Percentiles rank a stretch among this genome's conserved stretches.
Conservation (phyloP, 1,139 yeast genomes). For the Protomyces gravidus region DNA sequence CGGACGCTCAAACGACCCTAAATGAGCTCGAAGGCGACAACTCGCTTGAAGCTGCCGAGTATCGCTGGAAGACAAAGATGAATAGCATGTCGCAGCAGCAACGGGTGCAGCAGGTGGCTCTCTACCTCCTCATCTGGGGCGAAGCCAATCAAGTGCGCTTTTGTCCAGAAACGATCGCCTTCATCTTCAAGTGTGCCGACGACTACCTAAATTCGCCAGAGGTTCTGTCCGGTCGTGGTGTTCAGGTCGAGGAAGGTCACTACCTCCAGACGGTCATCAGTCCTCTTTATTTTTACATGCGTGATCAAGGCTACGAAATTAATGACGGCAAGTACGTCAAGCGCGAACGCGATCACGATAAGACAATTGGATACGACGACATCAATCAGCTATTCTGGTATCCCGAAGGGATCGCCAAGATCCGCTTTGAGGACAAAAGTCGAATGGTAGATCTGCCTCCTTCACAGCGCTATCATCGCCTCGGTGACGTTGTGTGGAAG, state of each 20-base stretch:
- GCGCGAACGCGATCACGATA: slow-evolving; percentile 94
- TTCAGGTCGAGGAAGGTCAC: slow-evolving; percentile 71
- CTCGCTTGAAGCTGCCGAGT: slow-evolving; percentile 73
- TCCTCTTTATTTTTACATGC: slow-evolving; percentile 81
- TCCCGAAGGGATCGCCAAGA: slow-evolving; percentile 96
- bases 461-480: slow-evolving; percentile 79
- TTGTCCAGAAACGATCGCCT: slow-evolving; percentile 88
- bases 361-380: slow-evolving; percentile 95
- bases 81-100: slow-evolving; percentile 63
- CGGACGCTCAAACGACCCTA: slow-evolving; percentile 44
- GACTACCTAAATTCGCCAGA: slow-evolving; percentile 84
- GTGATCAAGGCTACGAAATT: slow-evolving; percentile 93
- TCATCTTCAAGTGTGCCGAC: slow-evolving; percentile 85
- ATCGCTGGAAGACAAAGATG: slow-evolving; percentile 79
- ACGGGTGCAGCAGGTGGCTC: slow-evolving; percentile 83
- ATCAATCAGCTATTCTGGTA: slow-evolving; percentile 98
- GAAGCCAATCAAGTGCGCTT: slow-evolving; percentile 97
- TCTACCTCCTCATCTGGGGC: slow-evolving; percentile 92
- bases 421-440: slow-evolving; percentile 83
- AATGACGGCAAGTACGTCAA: slow-evolving; percentile 92
- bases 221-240: slow-evolving; percentile 68
- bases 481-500: slow-evolving; percentile 91
- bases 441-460: slow-evolving; percentile 85
- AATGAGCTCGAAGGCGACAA: slow-evolving; percentile 85
- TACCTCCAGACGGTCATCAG: slow-evolving; percentile 86